Evolutionary conservation across 345 rosid species (phyloP).

Genomic region (Brassica juncea): DNA sequence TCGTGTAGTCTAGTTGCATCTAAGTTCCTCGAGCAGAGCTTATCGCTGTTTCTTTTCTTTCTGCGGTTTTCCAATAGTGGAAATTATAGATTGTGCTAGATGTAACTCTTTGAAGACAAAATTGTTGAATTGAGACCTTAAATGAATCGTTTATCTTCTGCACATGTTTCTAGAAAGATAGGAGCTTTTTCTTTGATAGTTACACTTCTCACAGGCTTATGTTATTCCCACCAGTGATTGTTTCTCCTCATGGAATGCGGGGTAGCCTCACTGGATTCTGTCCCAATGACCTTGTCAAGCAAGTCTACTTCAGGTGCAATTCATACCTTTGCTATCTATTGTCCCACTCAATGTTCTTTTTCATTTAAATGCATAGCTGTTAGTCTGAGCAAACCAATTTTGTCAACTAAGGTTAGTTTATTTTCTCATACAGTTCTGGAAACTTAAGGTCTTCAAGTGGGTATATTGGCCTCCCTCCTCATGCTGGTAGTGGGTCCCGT

Average conservation of each 20-base stretch:
- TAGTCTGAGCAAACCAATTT: conserved; percentile 9
- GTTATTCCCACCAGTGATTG: conserved; percentile 64
- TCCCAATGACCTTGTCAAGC: conserved; percentile 92
- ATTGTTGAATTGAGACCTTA: conserved; percentile 5
- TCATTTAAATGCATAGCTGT: background rate
- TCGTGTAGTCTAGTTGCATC: conserved; percentile 11
- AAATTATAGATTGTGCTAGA: conserved; percentile 14
- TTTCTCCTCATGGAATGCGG: conserved; percentile 96
- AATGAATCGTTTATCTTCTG: conserved; percentile 1
- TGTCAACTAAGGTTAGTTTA: conserved; percentile 16
- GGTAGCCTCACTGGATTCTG: conserved; percentile 91
- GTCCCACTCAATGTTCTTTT: background rate
- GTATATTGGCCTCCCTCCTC: conserved; percentile 65
- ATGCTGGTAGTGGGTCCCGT: conserved; percentile 65
- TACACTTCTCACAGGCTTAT: conserved; percentile 34
- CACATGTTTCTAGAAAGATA: conserved; percentile 27
- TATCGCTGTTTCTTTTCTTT: background rate
- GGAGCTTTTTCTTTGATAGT: conserved; percentile 24
- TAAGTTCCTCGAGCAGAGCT: conserved; percentile 15
- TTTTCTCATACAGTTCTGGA: conserved; percentile 54
- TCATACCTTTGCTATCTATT: conserved; percentile 1
- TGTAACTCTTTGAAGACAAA: background rate
- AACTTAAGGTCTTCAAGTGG: conserved; percentile 61
- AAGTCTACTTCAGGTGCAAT: conserved; percentile 75
- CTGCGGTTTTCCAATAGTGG: conserved; percentile 10